These are phyloP conservation scores for Blepharisma undulans DNA, from an alignment of 169 alveolate genomes.

Conservation along the genomic window DNA sequence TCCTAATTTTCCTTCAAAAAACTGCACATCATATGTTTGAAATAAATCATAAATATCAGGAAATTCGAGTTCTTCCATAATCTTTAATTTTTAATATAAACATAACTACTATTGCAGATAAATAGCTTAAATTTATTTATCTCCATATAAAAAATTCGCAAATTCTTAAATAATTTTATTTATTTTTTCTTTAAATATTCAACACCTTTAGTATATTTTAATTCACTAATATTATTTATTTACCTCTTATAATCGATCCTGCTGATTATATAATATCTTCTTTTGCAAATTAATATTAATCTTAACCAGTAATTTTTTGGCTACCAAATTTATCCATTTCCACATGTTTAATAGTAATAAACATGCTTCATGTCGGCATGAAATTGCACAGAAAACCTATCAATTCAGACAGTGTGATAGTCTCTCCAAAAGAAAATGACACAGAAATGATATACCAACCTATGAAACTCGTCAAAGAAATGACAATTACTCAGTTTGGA, in stretches of 20 bases:
- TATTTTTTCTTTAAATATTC: no score
- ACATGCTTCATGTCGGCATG: neutral
- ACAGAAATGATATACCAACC: neutral
- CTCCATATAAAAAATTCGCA: no score
- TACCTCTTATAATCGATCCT: neutral
- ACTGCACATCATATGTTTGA: conserved; percentile 76
- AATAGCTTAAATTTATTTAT: no score
- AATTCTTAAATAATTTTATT: neutral
- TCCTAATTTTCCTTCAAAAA: conserved; percentile 79
- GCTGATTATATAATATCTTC: neutral
- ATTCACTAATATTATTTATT: neutral
- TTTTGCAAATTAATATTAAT: no score
- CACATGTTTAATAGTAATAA: neutral
- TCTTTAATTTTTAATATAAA: no score
- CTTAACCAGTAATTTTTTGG: neutral
- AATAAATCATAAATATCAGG: conserved; percentile 83
- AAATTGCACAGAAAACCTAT: neutral
- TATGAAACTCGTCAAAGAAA: conserved; percentile 4
- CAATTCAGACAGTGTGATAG: neutral
- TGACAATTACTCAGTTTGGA: neutral
- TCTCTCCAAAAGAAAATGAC: neutral
- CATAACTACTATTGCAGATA: neutral
- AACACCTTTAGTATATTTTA: neutral
- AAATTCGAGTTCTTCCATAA: conserved; percentile 33
- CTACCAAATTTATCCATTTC: neutral